phyloP scores from a whole-genome alignment of 2,329 filamentous ascomycete genomes.

The Pseudogymnoascus sp. region DNA sequence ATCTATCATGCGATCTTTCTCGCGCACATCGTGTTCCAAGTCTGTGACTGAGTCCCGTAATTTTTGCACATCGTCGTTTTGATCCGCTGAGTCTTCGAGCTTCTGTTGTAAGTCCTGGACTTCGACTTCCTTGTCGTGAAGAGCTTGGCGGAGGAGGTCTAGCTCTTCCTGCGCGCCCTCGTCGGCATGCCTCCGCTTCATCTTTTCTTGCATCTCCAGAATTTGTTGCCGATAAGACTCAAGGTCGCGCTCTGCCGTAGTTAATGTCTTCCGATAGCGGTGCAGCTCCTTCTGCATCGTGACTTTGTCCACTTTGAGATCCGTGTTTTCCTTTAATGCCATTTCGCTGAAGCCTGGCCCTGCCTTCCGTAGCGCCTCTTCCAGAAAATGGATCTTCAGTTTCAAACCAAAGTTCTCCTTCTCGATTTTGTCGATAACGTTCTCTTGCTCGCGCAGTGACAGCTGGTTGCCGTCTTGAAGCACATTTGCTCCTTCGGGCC shows the following conservation, averaged over 20 bases:
- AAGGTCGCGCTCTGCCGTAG: conserved; percentile 75
- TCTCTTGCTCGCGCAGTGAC: conserved; percentile 89
- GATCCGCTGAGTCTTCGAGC: conserved; percentile 49
- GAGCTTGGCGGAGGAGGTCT: conserved; percentile 47
- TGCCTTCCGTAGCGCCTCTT: conserved; percentile 79
- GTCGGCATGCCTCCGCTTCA: conserved; percentile 68
- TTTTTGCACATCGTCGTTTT: conserved; percentile 54
- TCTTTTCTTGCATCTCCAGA: conserved; percentile 71
- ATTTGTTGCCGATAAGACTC: conserved; percentile 79
- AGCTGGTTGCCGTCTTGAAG: conserved; percentile 83
- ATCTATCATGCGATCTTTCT: conserved; percentile 66
- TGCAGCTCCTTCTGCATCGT: conserved; percentile 84
- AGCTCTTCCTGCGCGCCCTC: conserved; percentile 58
- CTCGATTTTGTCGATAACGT: conserved; percentile 89
- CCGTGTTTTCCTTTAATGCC: conserved; percentile 88
- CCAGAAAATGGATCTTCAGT: conserved; percentile 92
- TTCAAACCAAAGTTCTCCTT: conserved; percentile 98
- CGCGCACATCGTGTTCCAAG: conserved; percentile 65
- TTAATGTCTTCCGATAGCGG: conserved; percentile 77
- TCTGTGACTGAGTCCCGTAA: conserved; percentile 69
- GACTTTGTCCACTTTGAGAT: conserved; percentile 86
- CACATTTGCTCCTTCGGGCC: conserved; percentile 56
- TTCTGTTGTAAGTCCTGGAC: conserved; percentile 47
- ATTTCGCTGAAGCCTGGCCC: conserved; percentile 85
- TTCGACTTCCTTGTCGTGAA: conserved; percentile 49